Conservation (phyloP, 2,329 filamentous ascomycete species). For the Alternaria sp. region DNA sequence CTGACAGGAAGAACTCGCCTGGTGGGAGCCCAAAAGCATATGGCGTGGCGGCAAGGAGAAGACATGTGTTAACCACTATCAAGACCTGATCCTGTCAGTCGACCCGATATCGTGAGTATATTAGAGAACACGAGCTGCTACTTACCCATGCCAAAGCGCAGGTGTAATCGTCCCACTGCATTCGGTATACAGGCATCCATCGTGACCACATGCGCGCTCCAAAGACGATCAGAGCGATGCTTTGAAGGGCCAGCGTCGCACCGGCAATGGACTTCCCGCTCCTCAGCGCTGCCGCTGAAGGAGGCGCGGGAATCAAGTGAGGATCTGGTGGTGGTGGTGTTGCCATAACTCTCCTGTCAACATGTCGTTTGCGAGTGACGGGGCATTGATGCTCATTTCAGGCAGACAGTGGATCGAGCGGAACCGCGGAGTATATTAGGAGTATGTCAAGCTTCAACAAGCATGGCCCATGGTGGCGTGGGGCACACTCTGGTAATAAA, state of each 20-base stretch:
- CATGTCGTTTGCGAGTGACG: not conserved
- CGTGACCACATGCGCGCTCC: slow-evolving; percentile 25
- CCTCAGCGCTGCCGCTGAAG: slow-evolving; percentile 5
- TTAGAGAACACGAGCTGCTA: not conserved
- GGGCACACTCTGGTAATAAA: not conserved
- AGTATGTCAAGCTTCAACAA: not conserved
- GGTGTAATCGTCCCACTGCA: slow-evolving; percentile 25
- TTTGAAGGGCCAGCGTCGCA: slow-evolving; percentile 15
- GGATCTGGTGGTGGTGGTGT: not conserved
- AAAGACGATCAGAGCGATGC: slow-evolving; percentile 18
- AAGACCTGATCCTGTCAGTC: slow-evolving; percentile 12
- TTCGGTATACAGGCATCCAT: slow-evolving; percentile 15
- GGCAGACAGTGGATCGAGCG: not conserved
- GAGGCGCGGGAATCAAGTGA: slow-evolving; percentile 9
- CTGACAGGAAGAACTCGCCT: slow-evolving; percentile 14
- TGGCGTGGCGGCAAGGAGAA: slow-evolving; percentile 19
- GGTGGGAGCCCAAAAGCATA: slow-evolving; percentile 15
- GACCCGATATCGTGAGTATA: not conserved
- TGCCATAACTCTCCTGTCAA: not conserved
- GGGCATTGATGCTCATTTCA: not conserved
- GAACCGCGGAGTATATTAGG: not conserved
- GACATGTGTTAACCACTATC: slow-evolving; percentile 17
- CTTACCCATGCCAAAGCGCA: slow-evolving; percentile 23
- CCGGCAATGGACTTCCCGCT: slow-evolving; percentile 13
- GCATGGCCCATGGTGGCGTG: not conserved